Evolutionary conservation across 2,329 filamentous ascomycete species (phyloP), one percentile per base, ranked within the genome.

Genomic region (Penicillium hesseltinei): DNA sequence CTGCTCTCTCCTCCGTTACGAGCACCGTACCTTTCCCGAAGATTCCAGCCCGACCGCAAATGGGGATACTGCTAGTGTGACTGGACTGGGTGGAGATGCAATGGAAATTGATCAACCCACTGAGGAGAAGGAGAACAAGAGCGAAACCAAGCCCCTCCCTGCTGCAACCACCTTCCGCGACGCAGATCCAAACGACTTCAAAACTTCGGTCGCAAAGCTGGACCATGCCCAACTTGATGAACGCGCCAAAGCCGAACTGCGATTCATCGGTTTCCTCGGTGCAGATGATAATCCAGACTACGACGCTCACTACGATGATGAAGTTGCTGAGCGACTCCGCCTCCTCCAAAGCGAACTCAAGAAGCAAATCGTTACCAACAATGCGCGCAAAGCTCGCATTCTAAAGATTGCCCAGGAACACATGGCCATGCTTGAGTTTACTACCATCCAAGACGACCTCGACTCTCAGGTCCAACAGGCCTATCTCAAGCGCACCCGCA

Each of bases 381-480:
- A 92, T 39, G 91, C 93, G 5, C 89, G 92, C 61, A 97, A 97
- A 76, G 83, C 91, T 7, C 86, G 92, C 2, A 81, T 99, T 11
- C 86, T 91, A 1, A 92, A 97, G 38, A 82, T 97, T 29, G 91
- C 94, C 8, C 89, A 92, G 66, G 92, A 96, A 72, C 88, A 91
- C 63, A 93, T 99, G 85, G 94, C 94, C 0, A 88, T 94, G 77
- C 94, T 99, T 71, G 94, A 99, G 73, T 99, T 96, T 79, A 89
- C 88, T 73, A 97, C 92, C 55, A 99, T 99, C 66, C 88, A 95
- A 50, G 94, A 99, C 72, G 94, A 99, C 73, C 86, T 99, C 23
- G 94, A 99, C 79, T 87, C 88, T 42, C 94, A 97, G 72, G 92
- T 97, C 42, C 92, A 97, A 71, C 88, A 91, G 51, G 93, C 94